These are phyloP conservation scores for Neonectria hederae DNA, from an alignment of 2,329 filamentous ascomycete genomes.

Conservation along the genomic window DNA sequence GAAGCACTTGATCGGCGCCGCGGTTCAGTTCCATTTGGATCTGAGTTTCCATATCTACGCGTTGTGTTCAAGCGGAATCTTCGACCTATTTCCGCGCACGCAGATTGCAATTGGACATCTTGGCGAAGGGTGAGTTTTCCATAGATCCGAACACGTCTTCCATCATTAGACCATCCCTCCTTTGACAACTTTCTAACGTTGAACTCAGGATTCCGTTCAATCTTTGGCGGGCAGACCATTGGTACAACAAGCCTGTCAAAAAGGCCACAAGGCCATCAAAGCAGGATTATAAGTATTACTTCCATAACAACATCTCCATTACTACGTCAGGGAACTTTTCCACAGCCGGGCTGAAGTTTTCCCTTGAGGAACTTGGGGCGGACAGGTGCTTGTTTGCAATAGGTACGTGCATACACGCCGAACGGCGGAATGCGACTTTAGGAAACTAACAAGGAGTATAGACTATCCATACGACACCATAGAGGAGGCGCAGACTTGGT, in stretches of 20 bases:
- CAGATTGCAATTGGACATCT: constrained; percentile 24
- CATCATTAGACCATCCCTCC: neutral
- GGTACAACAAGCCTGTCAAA: constrained; percentile 17
- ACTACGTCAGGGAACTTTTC: constrained; percentile 25
- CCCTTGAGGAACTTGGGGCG: constrained; percentile 2
- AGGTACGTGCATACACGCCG: neutral
- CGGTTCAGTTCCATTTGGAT: constrained; percentile 20
- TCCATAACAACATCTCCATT: constrained; percentile 20
- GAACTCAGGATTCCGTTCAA: constrained; percentile 5
- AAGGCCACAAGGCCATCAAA: constrained; percentile 12
- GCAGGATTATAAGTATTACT: constrained; percentile 16
- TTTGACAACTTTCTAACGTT: neutral
- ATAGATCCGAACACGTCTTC: neutral
- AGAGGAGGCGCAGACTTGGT: constrained; percentile 24
- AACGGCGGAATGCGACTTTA: neutral
- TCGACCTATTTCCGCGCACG: constrained; percentile 8
- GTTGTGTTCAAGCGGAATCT: constrained; percentile 25
- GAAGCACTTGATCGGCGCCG: constrained; percentile 15
- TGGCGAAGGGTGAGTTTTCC: constrained; percentile 20
- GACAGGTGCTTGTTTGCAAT: constrained; percentile 23
- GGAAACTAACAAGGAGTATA: neutral
- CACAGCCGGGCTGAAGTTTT: constrained; percentile 3
- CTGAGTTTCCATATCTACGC: constrained; percentile 23
- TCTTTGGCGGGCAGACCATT: constrained; percentile 21
- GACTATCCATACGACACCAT: constrained; percentile 18